A percentile compares a stretch with the other conserved stretches of the same genome.
These are phyloP conservation scores for Peniophora sp. DNA, from an alignment of 1,284 basidiomycete genomes.

Conservation along the genomic window DNA sequence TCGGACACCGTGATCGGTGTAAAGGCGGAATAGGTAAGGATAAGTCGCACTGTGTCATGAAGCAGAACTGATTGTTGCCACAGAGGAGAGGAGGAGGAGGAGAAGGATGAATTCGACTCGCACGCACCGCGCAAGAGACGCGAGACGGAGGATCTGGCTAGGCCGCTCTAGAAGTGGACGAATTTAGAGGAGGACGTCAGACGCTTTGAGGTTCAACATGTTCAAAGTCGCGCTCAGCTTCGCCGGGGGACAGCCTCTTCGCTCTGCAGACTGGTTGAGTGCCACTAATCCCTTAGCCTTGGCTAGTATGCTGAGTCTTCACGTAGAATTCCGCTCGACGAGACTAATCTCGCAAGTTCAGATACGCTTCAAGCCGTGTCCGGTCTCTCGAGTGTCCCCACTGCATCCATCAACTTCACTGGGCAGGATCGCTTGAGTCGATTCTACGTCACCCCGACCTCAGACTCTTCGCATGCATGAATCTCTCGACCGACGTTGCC, in stretches of 20 bases:
- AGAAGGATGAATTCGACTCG: conserved; percentile 19
- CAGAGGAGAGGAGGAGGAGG: background rate
- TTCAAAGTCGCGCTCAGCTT: conserved; percentile 89
- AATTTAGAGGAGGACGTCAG: conserved; percentile 65
- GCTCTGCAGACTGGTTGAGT: conserved; percentile 87
- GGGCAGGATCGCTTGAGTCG: conserved; percentile 92
- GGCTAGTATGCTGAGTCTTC: background rate
- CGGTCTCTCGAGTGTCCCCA: conserved; percentile 80
- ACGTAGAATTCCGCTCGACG: conserved; percentile 86
- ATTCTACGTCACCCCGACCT: conserved; percentile 92
- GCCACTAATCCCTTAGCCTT: background rate
- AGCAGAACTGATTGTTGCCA: background rate
- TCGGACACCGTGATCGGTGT: conserved; percentile 88
- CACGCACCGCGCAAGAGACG: conserved; percentile 66
- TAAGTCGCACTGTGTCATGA: too few species aligned
- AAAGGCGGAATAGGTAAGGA: too few species aligned
- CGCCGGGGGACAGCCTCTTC: conserved; percentile 89
- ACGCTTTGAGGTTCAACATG: conserved; percentile 83
- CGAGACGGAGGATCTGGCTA: conserved; percentile 48
- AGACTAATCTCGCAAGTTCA: conserved; percentile 91
- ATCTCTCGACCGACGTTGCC: conserved; percentile 97
- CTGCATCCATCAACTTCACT: conserved; percentile 86
- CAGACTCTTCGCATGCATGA: conserved; percentile 98
- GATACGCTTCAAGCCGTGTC: conserved; percentile 95
- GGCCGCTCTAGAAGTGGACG: conserved; percentile 60